A percentile compares a stretch with the other conserved stretches of the same genome.
These are phyloP conservation scores for Fusarium bactridioides DNA, from an alignment of 2,329 filamentous ascomycete genomes.

Conservation along the genomic window DNA sequence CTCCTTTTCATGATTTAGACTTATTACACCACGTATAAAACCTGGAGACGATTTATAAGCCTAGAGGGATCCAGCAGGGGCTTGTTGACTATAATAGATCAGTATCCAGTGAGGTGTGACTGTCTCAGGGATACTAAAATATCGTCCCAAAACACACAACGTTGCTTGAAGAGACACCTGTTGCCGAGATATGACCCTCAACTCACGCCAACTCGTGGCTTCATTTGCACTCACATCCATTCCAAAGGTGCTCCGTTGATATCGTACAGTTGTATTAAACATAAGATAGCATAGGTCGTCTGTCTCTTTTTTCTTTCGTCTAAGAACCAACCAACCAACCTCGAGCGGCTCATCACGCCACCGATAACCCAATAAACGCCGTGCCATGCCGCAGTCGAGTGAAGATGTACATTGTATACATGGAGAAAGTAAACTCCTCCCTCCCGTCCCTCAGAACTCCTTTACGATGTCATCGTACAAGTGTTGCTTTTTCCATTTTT, in stretches of 20 bases:
- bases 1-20: not conserved
- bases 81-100: not conserved
- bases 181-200: not conserved
- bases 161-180: not conserved
- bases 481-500: not conserved
- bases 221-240: not conserved
- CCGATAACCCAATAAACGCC: slow-evolving; percentile 54
- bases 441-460: slow-evolving; percentile 27
- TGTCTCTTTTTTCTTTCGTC: slow-evolving; percentile 43
- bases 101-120: not conserved
- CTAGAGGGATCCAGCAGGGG: not conserved
- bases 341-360: slow-evolving; percentile 43
- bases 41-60: too few relatives aligned
- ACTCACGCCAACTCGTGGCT: not conserved
- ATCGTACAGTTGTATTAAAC: slow-evolving; percentile 43
- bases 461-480: slow-evolving; percentile 34
- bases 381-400: slow-evolving; percentile 63
- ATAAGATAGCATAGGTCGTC: slow-evolving; percentile 41
- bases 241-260: slow-evolving; percentile 12
- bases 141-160: not conserved
- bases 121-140: not conserved
- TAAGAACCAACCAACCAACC: slow-evolving; percentile 39
- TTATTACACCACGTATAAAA: not conserved
- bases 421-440: slow-evolving; percentile 27
- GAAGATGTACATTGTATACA: slow-evolving; percentile 59